These are phyloP conservation scores for Cyclocybe aegerita DNA, from an alignment of 768 basidiomycete species.

Conservation along the genomic window DNA sequence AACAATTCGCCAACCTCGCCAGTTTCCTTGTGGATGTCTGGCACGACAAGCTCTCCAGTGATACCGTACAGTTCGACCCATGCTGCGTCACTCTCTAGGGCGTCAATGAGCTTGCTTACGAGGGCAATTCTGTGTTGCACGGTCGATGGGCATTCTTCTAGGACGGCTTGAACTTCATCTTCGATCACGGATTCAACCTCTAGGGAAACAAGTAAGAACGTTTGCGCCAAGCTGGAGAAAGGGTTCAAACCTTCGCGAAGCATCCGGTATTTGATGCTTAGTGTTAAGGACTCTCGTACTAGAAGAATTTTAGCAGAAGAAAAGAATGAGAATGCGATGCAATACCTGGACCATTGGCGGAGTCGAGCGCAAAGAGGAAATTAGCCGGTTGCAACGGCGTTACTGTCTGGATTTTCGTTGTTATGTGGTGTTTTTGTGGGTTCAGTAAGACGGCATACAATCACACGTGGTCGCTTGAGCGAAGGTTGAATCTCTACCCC, in stretches of 20 bases:
- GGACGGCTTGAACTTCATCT: constrained; percentile 40
- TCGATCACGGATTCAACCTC: constrained; percentile 70
- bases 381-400: constrained; percentile 74
- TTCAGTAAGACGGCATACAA: constrained; percentile 35
- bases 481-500: constrained; percentile 54
- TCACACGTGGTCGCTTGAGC: constrained; percentile 42
- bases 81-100: constrained; percentile 56
- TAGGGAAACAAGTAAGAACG: constrained; percentile 24
- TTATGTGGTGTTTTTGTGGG: not conserved
- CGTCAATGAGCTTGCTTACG: constrained; percentile 50
- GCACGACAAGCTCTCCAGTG: constrained; percentile 69
- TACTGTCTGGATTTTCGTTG: constrained; percentile 53
- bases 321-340: not conserved
- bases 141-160: constrained; percentile 33
- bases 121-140: constrained; percentile 42
- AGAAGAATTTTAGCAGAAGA: constrained; percentile 10
- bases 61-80: constrained; percentile 74
- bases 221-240: not conserved
- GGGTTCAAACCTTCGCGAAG: constrained; percentile 69
- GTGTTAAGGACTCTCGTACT: constrained; percentile 63
- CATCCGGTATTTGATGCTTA: constrained; percentile 76
- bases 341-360: constrained; percentile 57
- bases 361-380: constrained; percentile 81
- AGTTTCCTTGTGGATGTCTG: constrained; percentile 31
- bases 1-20: constrained; percentile 29